Evolutionary conservation across 495 filamentous ascomycete genomes (phyloP), one percentile per base, ranked within the genome.

Genomic region (Aspergillus affinis): DNA sequence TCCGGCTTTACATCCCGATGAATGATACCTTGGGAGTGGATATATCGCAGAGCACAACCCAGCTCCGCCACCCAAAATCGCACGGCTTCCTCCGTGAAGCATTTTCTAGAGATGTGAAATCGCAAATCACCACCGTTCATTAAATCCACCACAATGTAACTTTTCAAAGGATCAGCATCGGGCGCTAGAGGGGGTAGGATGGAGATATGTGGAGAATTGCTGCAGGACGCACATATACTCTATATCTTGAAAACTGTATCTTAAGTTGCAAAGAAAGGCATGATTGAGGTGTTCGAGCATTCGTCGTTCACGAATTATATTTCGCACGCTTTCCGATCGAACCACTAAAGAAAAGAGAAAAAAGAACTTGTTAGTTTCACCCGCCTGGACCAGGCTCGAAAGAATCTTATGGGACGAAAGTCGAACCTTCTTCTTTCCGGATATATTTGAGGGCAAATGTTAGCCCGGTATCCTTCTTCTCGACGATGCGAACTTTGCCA

Each of bases 211-310:
- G 13, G 29, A 8, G 4, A 23, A 58, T n/a, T 17, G 26, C 8
- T 18, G 45, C 55, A 21, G 20, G 49, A 73, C 91, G 65, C 82
- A 98, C 94, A 98, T 88, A 76, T 98, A 98, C 71, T 98, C 94
- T 65, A 97, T 91, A 74, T 98, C 94, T 76, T 98, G 94, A 72
- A 98, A 98, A 79, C 92, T 97, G 76, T 98, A 98, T 55, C 94
- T 88, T 79, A 98, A 82, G 73, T 98, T 98, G 81, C 94, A 98
- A 59, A 98, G 88, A 77, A 98, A 98, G 30, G 93, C 90, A 70
- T 98, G 94, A 70, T 96, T 97, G 67, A 98, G 82, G 72, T 97
- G 92, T 73, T 98, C 92, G 69, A 98, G 86, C 94, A 98, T 98
- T 68, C 92, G 83, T 59, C 94, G 86, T 79, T 98, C 94, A 63